phyloP scores from a whole-genome alignment of 768 basidiomycete species.

The Krasilnikovozyma curviuscula region DNA sequence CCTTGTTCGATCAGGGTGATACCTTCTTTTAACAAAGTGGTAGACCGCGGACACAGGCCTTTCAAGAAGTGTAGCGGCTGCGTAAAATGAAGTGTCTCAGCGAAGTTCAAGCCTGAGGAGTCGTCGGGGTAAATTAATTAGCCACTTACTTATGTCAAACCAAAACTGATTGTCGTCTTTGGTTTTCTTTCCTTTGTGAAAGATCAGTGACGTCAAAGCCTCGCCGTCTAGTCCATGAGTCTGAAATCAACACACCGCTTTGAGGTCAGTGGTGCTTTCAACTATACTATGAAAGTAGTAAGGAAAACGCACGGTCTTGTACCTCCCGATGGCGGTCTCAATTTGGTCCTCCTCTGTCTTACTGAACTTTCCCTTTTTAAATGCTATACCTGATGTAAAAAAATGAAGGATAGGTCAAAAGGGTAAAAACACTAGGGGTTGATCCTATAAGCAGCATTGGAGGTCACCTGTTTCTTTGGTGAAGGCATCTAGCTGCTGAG shows the following conservation, averaged over 20 bases:
- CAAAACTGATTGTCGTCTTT: conserved; percentile 51
- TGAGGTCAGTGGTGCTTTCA: too few species aligned
- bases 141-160: conserved; percentile 51
- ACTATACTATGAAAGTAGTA: too few species aligned
- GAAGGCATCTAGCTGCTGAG: too few species aligned
- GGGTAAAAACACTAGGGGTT: too few species aligned
- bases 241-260: conserved; percentile 32
- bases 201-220: conserved; percentile 45
- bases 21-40: conserved; percentile 51
- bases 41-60: conserved; percentile 70
- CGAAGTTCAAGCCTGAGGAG: neutral
- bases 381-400: too few species aligned
- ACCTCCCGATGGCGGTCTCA: too few species aligned
- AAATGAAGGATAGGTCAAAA: too few species aligned
- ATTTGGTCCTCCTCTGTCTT: too few species aligned
- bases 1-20: conserved; percentile 49
- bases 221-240: conserved; percentile 35
- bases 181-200: conserved; percentile 37
- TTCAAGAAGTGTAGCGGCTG: conserved; percentile 50
- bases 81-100: neutral
- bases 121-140: conserved; percentile 4
- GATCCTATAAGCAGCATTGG: too few species aligned
- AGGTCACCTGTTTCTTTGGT: too few species aligned
- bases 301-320: too few species aligned
- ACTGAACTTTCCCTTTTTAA: too few species aligned